Base-by-base conservation (phyloP, 1,284 basidiomycete genomes). In the Sutorius eximius region DNA sequence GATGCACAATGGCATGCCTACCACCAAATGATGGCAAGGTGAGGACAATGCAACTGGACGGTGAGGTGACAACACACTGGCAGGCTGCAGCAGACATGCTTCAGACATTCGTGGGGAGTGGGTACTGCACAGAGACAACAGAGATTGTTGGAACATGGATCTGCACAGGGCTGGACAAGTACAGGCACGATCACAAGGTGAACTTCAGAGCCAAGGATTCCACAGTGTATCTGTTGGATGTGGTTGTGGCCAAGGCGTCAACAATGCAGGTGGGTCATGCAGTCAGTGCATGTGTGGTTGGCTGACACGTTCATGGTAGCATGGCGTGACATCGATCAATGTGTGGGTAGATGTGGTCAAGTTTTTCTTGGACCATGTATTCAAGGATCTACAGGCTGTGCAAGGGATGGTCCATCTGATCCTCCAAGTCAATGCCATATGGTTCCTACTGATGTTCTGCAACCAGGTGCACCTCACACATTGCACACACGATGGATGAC, bases 181-280 rank as follows among this genome's bases (percentile, higher is more conserved):
- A 85, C 57, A 73, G 67, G 16, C 64, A 69, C 20, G 82, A 90
- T 66, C 86, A 84, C 12, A 67, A 73, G 9, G 80, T 80, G 29
- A 90, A 91, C 64, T 99, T 95, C 95, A 91, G 90, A 70, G 82
- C 87, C 49, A 99, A 99, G 74, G 95, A 98, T 73, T 91, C 91
- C 20, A 95, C 95, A n/a, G 87, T 98, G 49, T 99, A 93, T 73
- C 75, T 98, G 29, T 78, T 99, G 63, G 94, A 92, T 7, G 93
- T 93, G 2, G 86, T 98, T 56, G 96, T 96, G 1, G 89, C 92
- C 6, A 81, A 89, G 50, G 91, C 93, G 5, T 90, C 90, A 7
- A 98, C 96, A 1, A 79, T 80, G 12, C 86, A 89, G 79, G 89
- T 87, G 56, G 37, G 80, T 68, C 10, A 13, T 9, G 37, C 3